Base-by-base conservation (phyloP, 805 yeast species). In the Ogataea nakhonphanomensis region DNA sequence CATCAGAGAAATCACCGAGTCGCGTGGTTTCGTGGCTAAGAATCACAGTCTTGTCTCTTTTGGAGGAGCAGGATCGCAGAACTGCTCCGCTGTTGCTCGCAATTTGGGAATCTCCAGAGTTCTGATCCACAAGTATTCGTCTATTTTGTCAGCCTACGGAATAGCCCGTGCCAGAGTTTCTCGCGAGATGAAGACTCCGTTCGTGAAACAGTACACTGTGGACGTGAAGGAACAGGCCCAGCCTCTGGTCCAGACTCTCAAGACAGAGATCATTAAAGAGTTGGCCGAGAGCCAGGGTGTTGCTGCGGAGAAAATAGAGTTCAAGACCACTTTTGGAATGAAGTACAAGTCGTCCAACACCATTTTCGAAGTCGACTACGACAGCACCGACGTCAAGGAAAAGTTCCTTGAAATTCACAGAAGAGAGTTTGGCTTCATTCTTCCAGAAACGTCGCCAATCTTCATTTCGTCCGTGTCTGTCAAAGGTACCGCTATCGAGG, bases 331-430 rank as follows among this genome's bases (percentile, higher is more conserved):
- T 49, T 65, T 88, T 43, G 88, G 88, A 57, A 66, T 89, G 70
- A 73, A 91, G 54, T 89, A 84, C 59, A 77, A 78, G 48, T 96
- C 96, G 5, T 82, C 95, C 17, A 96, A 89, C 55, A 83, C 96
- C 2, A 79, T 82, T 30, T 64, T 90, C 46, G 82, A 88, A 83
- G 76, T 84, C 9, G 48, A 51, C 7, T 59, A 56, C 15, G 54
- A 50, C 6, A 25, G 34, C 15, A 35, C 31, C 35, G 61, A 66
- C 15, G 73, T 73, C 48, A 49, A 56, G 10, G 55, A 61, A 28
- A 65, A 67, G 35, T 84, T 83, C 57, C 60, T 72, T 30, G 64
- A 67, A n/a, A 64, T 68, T 39, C 93, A 85, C 54, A 66, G 73
- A 46, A 67, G 77, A 42, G 93, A 86, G 57, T 86, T 84, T 62